Conservation (phyloP, 768 basidiomycete species). For the Tubosaeta brunneosetosa region DNA sequence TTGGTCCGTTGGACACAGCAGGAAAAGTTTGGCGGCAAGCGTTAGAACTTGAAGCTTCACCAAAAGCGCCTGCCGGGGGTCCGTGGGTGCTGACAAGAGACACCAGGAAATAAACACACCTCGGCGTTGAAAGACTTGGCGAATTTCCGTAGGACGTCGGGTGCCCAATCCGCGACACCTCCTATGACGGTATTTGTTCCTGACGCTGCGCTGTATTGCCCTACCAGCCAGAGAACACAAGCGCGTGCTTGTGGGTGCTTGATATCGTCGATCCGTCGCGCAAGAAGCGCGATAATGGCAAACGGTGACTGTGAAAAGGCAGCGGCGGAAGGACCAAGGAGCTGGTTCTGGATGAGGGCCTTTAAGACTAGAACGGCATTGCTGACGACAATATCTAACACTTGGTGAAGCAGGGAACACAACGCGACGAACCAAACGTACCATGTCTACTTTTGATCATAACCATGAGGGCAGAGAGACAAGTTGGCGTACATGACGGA, state of each 20-base stretch:
- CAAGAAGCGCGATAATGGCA: conserved; percentile 73
- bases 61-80: conserved; percentile 40
- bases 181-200: conserved; percentile 38
- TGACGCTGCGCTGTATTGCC: conserved; percentile 65
- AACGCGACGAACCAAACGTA: conserved; percentile 28
- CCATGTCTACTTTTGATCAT: conserved; percentile 80
- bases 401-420: conserved; percentile 3
- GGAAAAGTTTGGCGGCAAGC: conserved; percentile 80
- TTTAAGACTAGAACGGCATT: conserved; percentile 84
- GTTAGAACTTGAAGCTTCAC: conserved; percentile 85
- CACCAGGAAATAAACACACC: conserved; percentile 35
- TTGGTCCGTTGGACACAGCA: conserved; percentile 54
- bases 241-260: conserved; percentile 77
- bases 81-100: background rate
- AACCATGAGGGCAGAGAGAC: conserved; percentile 67
- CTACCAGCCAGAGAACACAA: conserved; percentile 89
- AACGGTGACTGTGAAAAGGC: conserved; percentile 40
- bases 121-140: conserved; percentile 71
- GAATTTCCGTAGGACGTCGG: conserved; percentile 81
- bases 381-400: conserved; percentile 69
- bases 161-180: conserved; percentile 73
- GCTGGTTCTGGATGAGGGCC: conserved; percentile 69
- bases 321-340: conserved; percentile 33
- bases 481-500: conserved; percentile 65
- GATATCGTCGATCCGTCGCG: conserved; percentile 73